Evolutionary conservation across 2,329 filamentous ascomycete genomes (phyloP).

Genomic region (Daldinia sp.): DNA sequence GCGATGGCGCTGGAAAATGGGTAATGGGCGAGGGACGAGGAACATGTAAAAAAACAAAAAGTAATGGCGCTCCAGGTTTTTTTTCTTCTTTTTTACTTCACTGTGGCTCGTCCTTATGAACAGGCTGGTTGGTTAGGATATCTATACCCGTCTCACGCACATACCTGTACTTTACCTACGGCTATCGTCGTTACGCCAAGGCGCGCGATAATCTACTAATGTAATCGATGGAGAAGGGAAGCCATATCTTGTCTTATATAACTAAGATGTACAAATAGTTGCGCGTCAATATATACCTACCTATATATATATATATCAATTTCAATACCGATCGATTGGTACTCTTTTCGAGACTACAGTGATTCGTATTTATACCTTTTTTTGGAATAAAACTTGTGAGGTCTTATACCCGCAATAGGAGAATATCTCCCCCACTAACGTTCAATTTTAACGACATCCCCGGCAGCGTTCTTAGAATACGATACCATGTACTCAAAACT

Average conservation of each 20-base stretch:
- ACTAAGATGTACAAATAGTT: not conserved
- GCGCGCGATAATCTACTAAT: constrained; percentile 10
- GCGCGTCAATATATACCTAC: not conserved
- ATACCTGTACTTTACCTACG: not conserved
- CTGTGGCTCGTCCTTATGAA: not conserved
- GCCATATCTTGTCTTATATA: not conserved
- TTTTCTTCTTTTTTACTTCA: too few relatives aligned
- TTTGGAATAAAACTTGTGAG: not conserved
- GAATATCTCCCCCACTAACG: too few relatives aligned
- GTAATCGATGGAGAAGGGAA: not conserved
- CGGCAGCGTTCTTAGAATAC: not conserved
- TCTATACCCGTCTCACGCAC: constrained; percentile 7
- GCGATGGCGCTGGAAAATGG: constrained; percentile 5
- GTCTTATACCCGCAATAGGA: not conserved
- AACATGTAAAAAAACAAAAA: constrained; percentile 5
- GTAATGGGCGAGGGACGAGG: constrained; percentile 1
- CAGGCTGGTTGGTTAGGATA: constrained; percentile 9
- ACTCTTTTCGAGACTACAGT: too few relatives aligned
- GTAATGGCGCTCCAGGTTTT: constrained; percentile 19
- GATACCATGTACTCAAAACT: not conserved
- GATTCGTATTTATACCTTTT: too few relatives aligned
- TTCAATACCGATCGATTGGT: not conserved
- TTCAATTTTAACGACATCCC: not conserved
- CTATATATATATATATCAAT: not conserved
- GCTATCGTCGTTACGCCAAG: not conserved